Evolutionary conservation across 495 filamentous ascomycete species (phyloP).

Genomic region (Xanthoparmelia taractica): DNA sequence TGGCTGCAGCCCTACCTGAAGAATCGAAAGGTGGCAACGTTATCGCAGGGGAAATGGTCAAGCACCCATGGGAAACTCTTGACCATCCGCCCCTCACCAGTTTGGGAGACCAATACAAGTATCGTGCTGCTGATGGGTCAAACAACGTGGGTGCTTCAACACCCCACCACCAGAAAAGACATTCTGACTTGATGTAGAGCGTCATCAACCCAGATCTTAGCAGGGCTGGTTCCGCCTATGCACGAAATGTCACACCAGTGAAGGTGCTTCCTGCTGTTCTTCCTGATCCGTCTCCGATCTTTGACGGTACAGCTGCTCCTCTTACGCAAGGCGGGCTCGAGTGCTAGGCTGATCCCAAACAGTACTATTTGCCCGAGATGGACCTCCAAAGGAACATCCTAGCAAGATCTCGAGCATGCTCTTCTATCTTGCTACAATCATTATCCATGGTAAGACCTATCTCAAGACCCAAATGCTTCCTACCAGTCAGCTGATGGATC

Average conservation of each 20-base stretch:
- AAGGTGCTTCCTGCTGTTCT: conserved; percentile 47
- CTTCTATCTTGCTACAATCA: conserved; percentile 71
- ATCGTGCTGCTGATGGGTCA: conserved; percentile 35
- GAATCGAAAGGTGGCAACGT: conserved; percentile 1
- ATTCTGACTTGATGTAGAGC: conserved; percentile 27
- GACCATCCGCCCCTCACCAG: conserved; percentile 52
- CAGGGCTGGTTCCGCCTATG: conserved; percentile 44
- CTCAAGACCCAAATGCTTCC: not conserved
- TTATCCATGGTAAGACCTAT: conserved; percentile 55
- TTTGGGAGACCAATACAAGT: conserved; percentile 26
- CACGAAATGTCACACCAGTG: conserved; percentile 49
- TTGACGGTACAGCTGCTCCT: conserved; percentile 37
- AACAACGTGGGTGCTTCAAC: conserved; percentile 31
- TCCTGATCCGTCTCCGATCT: conserved; percentile 61
- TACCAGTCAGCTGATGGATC: not conserved
- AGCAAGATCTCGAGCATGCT: conserved; percentile 56
- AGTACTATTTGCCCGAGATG: conserved; percentile 11
- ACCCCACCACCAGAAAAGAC: not conserved
- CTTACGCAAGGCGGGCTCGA: not conserved
- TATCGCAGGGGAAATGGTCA: not conserved
- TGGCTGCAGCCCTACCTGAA: not conserved
- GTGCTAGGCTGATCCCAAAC: not conserved
- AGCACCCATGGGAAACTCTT: conserved; percentile 49
- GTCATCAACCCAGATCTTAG: conserved; percentile 52
- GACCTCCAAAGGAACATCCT: conserved; percentile 40